A percentile compares a stretch with the other conserved stretches of the same genome.
phyloP scores from a whole-genome alignment of 1,284 basidiomycete species.

The Farysia itapuensis region DNA sequence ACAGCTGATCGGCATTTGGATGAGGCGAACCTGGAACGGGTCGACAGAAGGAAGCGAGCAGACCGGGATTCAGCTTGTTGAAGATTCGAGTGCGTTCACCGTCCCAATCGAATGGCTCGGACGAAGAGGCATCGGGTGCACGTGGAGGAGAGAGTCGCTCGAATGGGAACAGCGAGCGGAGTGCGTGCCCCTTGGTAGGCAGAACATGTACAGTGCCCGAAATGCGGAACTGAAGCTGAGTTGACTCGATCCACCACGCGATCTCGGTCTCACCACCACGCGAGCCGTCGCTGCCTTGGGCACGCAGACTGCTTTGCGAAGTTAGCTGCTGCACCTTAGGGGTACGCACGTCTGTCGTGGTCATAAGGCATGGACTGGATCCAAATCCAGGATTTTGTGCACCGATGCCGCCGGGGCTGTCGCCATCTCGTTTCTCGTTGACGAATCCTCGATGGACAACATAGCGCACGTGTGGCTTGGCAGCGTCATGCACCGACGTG shows the following conservation, averaged over 20 bases:
- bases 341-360: slow-evolving; percentile 60
- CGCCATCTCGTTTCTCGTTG: slow-evolving; percentile 56
- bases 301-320: slow-evolving; percentile 20
- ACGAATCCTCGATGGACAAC: slow-evolving; percentile 61
- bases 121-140: slow-evolving; percentile 14
- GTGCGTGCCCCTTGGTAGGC: slow-evolving; percentile 31
- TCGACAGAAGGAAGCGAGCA: slow-evolving; percentile 59
- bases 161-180: slow-evolving; percentile 32
- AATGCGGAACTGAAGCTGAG: slow-evolving; percentile 59
- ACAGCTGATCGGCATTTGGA: slow-evolving; percentile 20
- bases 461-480: slow-evolving; percentile 47
- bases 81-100: slow-evolving; percentile 58
- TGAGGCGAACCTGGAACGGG: slow-evolving; percentile 57
- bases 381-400: slow-evolving; percentile 39
- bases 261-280: slow-evolving; percentile 50
- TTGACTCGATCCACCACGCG: slow-evolving; percentile 59
- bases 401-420: slow-evolving; percentile 35
- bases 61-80: slow-evolving; percentile 55
- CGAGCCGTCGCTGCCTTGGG: slow-evolving; percentile 16
- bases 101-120: slow-evolving; percentile 57
- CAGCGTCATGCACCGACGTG: slow-evolving; percentile 37
- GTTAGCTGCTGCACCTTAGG: slow-evolving; percentile 58
- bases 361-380: slow-evolving; percentile 53
- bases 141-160: slow-evolving; percentile 30
- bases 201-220: slow-evolving; percentile 57